Conservation (phyloP, 176 grass and related monocot species). For the Phragmites australis region DNA sequence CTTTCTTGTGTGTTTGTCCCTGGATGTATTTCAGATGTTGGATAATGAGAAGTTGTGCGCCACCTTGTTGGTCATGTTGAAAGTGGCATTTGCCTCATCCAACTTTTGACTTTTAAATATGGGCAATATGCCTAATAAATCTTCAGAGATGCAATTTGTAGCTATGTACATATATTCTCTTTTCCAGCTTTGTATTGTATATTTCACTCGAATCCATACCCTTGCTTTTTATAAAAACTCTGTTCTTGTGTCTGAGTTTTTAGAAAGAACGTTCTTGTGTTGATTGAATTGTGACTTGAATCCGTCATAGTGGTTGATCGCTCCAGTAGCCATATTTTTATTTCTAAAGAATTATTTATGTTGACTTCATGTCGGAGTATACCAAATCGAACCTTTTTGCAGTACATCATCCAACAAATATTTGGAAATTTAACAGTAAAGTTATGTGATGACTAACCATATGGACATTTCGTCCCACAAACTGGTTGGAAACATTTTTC, state of each 20-base stretch:
- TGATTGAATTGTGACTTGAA: not conserved
- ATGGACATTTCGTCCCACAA: not conserved
- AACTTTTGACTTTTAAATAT: not conserved
- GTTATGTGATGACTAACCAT: not conserved
- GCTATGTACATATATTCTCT: not conserved
- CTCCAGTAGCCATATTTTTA: not conserved
- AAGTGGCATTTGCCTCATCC: not conserved
- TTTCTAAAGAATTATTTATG: not conserved
- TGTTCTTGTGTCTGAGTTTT: no score
- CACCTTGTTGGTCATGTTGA: no score
- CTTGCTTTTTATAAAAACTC: no score
- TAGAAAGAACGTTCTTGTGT: not conserved
- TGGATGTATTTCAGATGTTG: not conserved
- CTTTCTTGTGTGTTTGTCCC: not conserved
- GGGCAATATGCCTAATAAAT: not conserved
- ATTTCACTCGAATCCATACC: no score
- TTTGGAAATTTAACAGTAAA: not conserved
- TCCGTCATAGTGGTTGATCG: not conserved
- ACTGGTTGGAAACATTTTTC: not conserved
- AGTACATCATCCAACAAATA: not conserved
- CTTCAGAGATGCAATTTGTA: not conserved
- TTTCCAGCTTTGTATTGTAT: not conserved
- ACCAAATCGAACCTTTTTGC: not conserved
- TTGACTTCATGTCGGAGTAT: not conserved
- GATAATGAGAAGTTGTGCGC: no score